Percentiles rank a stretch among this genome's conserved stretches.
Conservation (phyloP, 768 basidiomycete species). For the Neoboletus subvelutipes region DNA sequence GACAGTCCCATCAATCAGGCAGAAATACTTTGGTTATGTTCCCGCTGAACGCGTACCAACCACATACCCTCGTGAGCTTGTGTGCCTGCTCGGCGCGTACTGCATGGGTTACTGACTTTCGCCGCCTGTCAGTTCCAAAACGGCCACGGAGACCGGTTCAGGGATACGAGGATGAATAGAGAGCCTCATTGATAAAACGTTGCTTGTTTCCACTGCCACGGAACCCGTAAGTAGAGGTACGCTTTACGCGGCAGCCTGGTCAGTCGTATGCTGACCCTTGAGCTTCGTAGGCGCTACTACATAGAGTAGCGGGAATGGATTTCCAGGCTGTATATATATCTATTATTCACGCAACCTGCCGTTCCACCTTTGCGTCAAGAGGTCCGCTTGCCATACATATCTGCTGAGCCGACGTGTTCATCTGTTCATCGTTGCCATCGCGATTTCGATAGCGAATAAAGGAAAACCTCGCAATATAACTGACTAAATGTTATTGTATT, state of each 20-base stretch:
- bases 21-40: conserved; percentile 64
- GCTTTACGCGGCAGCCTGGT: neutral
- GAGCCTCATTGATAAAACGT: neutral
- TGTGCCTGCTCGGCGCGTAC: neutral
- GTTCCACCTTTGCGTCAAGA: neutral
- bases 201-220: neutral
- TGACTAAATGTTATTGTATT: no score
- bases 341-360: conserved; percentile 2
- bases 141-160: conserved; percentile 64
- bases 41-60: conserved; percentile 69
- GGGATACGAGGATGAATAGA: conserved; percentile 70
- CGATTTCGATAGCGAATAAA: neutral
- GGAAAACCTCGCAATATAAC: neutral
- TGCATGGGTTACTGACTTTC: neutral
- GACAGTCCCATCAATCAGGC: conserved; percentile 75
- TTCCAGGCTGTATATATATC: conserved; percentile 5
- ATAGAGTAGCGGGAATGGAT: conserved; percentile 4
- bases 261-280: neutral
- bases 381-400: neutral
- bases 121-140: conserved; percentile 55
- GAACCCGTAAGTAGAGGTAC: conserved; percentile 7
- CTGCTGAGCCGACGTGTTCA: neutral
- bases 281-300: neutral
- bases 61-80: conserved; percentile 72
- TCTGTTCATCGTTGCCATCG: neutral